phyloP scores from a whole-genome alignment of 2,329 filamentous ascomycete genomes.

The Proliferodiscus dingleyae region DNA sequence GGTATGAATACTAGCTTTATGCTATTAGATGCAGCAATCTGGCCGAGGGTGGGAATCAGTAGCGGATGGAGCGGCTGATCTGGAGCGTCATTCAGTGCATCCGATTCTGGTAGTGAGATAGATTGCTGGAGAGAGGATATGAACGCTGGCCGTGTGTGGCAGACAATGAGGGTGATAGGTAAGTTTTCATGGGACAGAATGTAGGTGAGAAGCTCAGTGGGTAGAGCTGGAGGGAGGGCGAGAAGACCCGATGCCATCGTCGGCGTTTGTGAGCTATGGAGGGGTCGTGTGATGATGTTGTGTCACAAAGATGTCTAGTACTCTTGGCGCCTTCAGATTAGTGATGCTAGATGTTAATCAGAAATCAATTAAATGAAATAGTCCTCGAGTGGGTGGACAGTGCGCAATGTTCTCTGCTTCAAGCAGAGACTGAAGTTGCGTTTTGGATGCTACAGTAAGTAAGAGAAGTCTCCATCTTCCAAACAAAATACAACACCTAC shows the following conservation, averaged over 20 bases:
- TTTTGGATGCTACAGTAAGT: no score
- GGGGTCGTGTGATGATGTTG: constrained; percentile 3
- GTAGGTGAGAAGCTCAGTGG: constrained; percentile 59
- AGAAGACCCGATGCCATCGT: constrained; percentile 32
- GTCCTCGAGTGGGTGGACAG: no score
- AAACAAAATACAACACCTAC: constrained; percentile 4
- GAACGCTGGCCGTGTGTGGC: constrained; percentile 61
- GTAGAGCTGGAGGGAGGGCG: constrained; percentile 49
- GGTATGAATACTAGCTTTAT: constrained; percentile 69
- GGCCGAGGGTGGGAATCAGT: constrained; percentile 60
- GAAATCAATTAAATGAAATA: constrained; percentile 10
- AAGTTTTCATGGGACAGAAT: constrained; percentile 55
- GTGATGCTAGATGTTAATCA: constrained; percentile 25
- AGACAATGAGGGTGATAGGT: constrained; percentile 65
- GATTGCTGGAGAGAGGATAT: constrained; percentile 52
- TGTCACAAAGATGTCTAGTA: no score
- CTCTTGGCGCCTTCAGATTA: constrained; percentile 17
- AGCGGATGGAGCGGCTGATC: constrained; percentile 37
- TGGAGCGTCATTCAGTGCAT: constrained; percentile 13
- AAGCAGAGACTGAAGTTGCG: no score
- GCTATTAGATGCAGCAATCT: constrained; percentile 63
- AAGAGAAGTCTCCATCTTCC: no score
- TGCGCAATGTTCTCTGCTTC: not conserved
- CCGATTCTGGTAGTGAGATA: constrained; percentile 28
- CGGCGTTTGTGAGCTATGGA: constrained; percentile 5